phyloP scores from a whole-genome alignment of 306 rosid species.

The Rubus parviflorus region DNA sequence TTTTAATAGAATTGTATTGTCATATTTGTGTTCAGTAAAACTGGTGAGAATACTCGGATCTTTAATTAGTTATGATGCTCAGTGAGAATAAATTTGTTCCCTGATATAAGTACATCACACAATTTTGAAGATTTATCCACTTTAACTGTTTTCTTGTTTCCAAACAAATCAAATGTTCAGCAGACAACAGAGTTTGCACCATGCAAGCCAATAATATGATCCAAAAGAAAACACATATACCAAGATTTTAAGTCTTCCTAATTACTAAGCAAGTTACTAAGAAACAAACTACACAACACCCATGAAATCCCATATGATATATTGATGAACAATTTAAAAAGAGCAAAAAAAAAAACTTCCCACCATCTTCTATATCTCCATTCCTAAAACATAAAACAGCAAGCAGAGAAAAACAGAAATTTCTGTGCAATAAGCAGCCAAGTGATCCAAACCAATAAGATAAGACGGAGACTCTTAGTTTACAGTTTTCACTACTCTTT shows the following conservation, averaged over 20 bases:
- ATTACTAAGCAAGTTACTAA: not conserved
- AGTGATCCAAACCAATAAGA: not conserved
- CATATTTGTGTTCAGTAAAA: constrained; percentile 8
- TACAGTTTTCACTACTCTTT: not conserved
- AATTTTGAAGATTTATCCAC: not conserved
- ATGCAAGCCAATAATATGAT: not conserved
- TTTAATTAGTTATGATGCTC: not conserved
- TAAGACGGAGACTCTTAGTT: not conserved
- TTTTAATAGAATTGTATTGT: not conserved
- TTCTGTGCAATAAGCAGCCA: not conserved
- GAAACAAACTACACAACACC: not conserved
- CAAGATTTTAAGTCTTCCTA: not conserved
- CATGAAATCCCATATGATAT: not conserved
- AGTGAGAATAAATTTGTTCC: not conserved
- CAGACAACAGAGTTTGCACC: not conserved
- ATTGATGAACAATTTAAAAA: not conserved
- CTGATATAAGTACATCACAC: not conserved
- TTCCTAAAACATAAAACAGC: no score
- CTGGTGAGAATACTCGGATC: not conserved
- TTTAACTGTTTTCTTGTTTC: not conserved
- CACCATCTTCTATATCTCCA: no score
- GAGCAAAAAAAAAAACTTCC: no score
- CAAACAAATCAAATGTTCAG: constrained; percentile 5
- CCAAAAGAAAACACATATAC: not conserved
- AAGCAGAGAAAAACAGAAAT: no score